Evolutionary conservation across 148 eudicot genomes (phyloP).

Genomic region (Nyssa sinensis): DNA sequence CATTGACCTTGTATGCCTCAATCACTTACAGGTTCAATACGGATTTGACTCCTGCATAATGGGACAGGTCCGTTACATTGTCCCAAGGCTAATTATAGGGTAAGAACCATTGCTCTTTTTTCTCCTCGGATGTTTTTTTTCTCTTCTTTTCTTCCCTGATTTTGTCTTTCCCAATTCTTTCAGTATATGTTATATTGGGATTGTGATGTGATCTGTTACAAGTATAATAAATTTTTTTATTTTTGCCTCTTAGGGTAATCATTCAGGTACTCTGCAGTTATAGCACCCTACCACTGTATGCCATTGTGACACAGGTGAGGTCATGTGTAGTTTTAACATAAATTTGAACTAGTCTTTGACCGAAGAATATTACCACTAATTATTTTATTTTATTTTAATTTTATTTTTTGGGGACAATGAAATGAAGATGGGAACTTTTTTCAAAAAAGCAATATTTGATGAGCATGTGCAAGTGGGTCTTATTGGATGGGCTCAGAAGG

Average conservation of each 20-base stretch:
- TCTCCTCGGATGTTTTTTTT: neutral
- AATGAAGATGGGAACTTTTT: slow-evolving; percentile 79
- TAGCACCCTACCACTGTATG: slow-evolving; percentile 62
- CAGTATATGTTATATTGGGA: neutral
- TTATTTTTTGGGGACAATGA: neutral
- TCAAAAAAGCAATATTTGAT: slow-evolving; percentile 82
- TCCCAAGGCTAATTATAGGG: slow-evolving; percentile 79
- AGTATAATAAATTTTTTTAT: neutral
- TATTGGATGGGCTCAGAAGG: slow-evolving; percentile 77
- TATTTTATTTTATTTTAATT: no score
- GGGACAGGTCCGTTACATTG: slow-evolving; percentile 54
- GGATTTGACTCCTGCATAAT: slow-evolving; percentile 70
- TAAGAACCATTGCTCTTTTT: slow-evolving; percentile 13
- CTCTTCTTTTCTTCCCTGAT: neutral
- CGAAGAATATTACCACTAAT: neutral
- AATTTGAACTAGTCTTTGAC: neutral
- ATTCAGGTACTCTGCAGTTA: slow-evolving; percentile 49
- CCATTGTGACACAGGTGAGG: slow-evolving; percentile 62
- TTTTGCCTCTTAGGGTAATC: slow-evolving; percentile 22
- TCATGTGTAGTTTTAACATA: neutral
- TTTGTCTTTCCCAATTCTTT: neutral
- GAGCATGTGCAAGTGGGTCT: slow-evolving; percentile 83
- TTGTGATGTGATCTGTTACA: neutral
- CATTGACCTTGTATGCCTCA: neutral
- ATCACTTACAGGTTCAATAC: slow-evolving; percentile 49